Evolutionary conservation across 2,329 filamentous ascomycete genomes (phyloP).

Genomic region (Trichocomaceae sp.): DNA sequence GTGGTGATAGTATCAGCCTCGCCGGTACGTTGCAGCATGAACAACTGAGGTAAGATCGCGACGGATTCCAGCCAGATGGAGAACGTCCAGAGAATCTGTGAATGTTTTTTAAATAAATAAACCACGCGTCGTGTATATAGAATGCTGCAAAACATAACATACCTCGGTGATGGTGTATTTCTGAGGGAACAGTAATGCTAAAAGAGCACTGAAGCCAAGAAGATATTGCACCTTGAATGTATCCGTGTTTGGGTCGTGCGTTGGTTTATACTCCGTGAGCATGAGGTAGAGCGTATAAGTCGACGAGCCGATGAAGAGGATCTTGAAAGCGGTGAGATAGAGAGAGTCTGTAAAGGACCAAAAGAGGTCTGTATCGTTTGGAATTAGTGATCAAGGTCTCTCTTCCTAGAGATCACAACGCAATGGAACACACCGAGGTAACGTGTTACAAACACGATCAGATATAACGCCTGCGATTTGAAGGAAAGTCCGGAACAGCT

Average conservation of each 20-base stretch:
- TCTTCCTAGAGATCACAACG: not conserved
- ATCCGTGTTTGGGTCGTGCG: conserved; percentile 92
- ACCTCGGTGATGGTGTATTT: conserved; percentile 69
- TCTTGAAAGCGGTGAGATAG: conserved; percentile 94
- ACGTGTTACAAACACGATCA: conserved; percentile 86
- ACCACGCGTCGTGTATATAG: not conserved
- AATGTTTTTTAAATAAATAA: not conserved
- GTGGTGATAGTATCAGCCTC: conserved; percentile 99
- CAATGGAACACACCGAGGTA: conserved; percentile 62
- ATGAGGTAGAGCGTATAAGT: conserved; percentile 97
- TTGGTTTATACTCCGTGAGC: conserved; percentile 95
- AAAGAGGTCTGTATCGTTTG: conserved; percentile 63
- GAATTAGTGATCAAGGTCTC: not conserved
- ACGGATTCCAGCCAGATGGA: conserved; percentile 97
- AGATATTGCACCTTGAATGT: conserved; percentile 97
- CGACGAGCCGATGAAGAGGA: conserved; percentile 85
- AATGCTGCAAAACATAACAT: conserved; percentile 11
- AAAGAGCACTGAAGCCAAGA: conserved; percentile 67
- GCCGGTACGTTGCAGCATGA: conserved; percentile 95
- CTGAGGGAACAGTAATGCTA: conserved; percentile 79
- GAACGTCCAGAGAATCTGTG: conserved; percentile 88
- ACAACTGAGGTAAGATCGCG: conserved; percentile 92
- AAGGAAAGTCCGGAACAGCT: conserved; percentile 97
- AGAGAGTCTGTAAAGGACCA: conserved; percentile 70
- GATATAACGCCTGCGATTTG: conserved; percentile 94